phyloP scores from a whole-genome alignment of 2,329 filamentous ascomycete genomes.

The Exophiala alcalophila region DNA sequence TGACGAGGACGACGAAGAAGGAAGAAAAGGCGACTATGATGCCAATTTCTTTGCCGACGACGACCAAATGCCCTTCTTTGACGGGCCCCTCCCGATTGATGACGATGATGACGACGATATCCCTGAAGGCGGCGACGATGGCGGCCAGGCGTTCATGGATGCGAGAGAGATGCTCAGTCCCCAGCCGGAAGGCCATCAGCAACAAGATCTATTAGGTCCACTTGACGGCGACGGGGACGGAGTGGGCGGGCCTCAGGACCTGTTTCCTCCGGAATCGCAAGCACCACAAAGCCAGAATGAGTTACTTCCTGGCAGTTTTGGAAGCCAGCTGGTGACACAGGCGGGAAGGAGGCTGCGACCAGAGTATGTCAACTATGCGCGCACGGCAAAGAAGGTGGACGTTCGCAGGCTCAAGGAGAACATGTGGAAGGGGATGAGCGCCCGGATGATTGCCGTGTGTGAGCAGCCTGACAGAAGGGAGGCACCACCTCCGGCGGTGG shows the following conservation, averaged over 20 bases:
- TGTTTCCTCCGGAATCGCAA: constrained; percentile 6
- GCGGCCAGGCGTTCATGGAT: constrained; percentile 44
- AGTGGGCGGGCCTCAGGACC: constrained; percentile 12
- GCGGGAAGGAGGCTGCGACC: constrained; percentile 56
- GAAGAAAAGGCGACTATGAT: constrained; percentile 73
- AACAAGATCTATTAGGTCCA: constrained; percentile 13
- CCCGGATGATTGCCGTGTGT: constrained; percentile 39
- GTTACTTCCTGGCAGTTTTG: constrained; percentile 55
- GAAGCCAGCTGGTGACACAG: constrained; percentile 61
- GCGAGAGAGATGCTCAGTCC: constrained; percentile 50
- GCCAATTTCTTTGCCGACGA: constrained; percentile 93
- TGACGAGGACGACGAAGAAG: constrained; percentile 50
- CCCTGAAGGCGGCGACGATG: constrained; percentile 20
- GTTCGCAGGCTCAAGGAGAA: constrained; percentile 63
- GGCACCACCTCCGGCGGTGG: constrained; percentile 33
- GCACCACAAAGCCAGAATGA: constrained; percentile 11
- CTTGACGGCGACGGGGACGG: constrained; percentile 16
- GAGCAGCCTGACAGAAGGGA: constrained; percentile 29
- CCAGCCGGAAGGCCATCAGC: constrained; percentile 29
- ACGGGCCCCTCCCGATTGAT: constrained; percentile 44
- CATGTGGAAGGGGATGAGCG: constrained; percentile 62
- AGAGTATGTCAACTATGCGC: constrained; percentile 64
- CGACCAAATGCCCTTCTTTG: constrained; percentile 43
- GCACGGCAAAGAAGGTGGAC: constrained; percentile 66
- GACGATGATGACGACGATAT: constrained; percentile 43